Percentiles rank a stretch among this genome's conserved stretches.
Evolutionary conservation across 306 rosid species (phyloP).

Genomic region (cucumber (Cucumis sativus)): DNA sequence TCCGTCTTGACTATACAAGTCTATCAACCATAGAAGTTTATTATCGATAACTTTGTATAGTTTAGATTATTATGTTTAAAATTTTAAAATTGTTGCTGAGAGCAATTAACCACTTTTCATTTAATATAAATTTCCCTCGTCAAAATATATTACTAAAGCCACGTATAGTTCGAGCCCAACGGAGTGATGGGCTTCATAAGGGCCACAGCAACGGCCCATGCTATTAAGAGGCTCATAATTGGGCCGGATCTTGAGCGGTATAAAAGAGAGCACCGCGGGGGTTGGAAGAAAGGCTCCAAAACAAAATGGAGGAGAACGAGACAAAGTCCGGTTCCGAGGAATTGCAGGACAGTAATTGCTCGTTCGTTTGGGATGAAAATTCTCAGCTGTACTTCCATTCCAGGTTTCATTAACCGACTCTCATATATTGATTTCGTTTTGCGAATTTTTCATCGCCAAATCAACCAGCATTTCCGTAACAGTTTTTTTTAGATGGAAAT

Average conservation of each 20-base stretch:
- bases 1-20: no score
- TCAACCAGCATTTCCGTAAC: background rate
- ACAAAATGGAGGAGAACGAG: background rate
- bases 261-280: background rate
- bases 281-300: background rate
- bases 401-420: constrained; percentile 27
- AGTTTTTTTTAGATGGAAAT: background rate
- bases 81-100: no score
- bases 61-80: no score
- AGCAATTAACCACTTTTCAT: no score
- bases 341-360: constrained; percentile 21
- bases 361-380: constrained; percentile 64
- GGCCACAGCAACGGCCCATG: background rate
- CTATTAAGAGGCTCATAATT: background rate
- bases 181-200: background rate
- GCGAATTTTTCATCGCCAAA: background rate
- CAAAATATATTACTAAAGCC: background rate
- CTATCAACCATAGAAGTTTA: no score
- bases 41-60: no score
- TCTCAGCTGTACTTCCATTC: constrained; percentile 73
- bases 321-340: constrained; percentile 10
- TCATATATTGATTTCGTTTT: background rate
- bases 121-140: no score
- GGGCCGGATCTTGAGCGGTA: background rate
- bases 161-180: background rate